Conservation (phyloP, 371 early-diverging fungal species). For the Chytridium lagenaria region DNA sequence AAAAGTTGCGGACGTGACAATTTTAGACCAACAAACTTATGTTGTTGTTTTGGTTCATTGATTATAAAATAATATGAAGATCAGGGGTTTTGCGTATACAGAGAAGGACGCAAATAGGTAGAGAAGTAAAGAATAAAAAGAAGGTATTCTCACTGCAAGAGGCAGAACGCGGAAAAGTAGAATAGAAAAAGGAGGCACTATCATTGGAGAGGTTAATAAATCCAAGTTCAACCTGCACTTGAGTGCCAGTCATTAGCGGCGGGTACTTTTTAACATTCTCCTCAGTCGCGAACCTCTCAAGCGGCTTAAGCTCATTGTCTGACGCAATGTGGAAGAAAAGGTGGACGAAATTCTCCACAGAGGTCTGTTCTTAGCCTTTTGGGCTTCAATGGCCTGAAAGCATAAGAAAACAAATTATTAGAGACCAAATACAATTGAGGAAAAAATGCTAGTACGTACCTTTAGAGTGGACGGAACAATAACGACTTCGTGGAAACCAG, state of each 20-base stretch:
- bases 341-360: slow-evolving; percentile 76
- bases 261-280: slow-evolving; percentile 58
- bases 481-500: slow-evolving; percentile 77
- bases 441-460: too few species aligned
- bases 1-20: too few species aligned
- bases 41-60: too few species aligned
- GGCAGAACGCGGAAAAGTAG: too few species aligned
- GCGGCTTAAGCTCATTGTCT: slow-evolving; percentile 63
- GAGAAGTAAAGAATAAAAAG: too few species aligned
- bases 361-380: slow-evolving; percentile 53
- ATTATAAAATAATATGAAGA: too few species aligned
- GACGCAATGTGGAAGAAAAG: slow-evolving; percentile 72
- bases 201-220: slow-evolving; percentile 59
- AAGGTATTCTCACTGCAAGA: too few species aligned
- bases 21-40: too few species aligned
- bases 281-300: slow-evolving; percentile 47
- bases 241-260: slow-evolving; percentile 60
- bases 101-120: too few species aligned
- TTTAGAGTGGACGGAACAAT: slow-evolving; percentile 61
- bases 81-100: too few species aligned
- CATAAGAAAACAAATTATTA: not conserved
- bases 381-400: slow-evolving; percentile 54
- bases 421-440: not conserved
- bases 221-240: slow-evolving; percentile 70
- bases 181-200: too few species aligned